A percentile compares a stretch with the other conserved stretches of the same genome.
These are phyloP conservation scores for Pseudogymnoascus sp. DNA, from an alignment of 2,329 filamentous ascomycete species.

Conservation along the genomic window DNA sequence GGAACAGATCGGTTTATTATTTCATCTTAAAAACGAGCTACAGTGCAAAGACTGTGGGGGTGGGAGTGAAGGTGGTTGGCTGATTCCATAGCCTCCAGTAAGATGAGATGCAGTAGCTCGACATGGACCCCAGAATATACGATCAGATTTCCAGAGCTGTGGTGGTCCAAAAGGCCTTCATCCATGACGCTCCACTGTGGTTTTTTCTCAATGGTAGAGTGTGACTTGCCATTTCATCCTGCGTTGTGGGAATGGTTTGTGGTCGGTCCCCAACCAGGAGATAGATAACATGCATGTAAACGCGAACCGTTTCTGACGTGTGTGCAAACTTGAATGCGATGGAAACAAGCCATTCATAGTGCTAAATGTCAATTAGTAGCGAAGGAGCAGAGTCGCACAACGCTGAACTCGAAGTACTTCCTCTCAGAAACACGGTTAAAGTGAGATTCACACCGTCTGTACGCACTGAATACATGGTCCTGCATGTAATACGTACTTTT, in stretches of 20 bases:
- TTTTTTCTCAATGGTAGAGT: background rate
- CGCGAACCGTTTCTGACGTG: background rate
- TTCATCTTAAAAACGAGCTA: background rate
- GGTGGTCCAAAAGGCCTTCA: background rate
- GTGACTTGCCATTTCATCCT: background rate
- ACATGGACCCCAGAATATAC: background rate
- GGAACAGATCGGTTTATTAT: slow-evolving; percentile 3
- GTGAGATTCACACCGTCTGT: slow-evolving; percentile 2
- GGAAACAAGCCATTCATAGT: background rate
- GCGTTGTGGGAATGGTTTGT: background rate
- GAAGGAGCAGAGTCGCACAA: background rate
- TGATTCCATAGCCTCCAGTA: background rate
- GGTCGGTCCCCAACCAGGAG: background rate
- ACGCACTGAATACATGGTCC: background rate
- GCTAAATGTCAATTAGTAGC: background rate
- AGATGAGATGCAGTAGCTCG: slow-evolving; percentile 8
- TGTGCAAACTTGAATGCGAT: background rate
- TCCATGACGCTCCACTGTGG: background rate
- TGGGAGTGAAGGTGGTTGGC: background rate
- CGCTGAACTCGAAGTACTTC: background rate
- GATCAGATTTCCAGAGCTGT: background rate
- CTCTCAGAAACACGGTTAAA: background rate
- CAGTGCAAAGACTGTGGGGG: background rate
- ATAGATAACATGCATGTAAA: background rate
- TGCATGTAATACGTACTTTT: slow-evolving; percentile 6